phyloP scores from a whole-genome alignment of 176 grass and related monocot species.

The Coix lacrymajobi region DNA sequence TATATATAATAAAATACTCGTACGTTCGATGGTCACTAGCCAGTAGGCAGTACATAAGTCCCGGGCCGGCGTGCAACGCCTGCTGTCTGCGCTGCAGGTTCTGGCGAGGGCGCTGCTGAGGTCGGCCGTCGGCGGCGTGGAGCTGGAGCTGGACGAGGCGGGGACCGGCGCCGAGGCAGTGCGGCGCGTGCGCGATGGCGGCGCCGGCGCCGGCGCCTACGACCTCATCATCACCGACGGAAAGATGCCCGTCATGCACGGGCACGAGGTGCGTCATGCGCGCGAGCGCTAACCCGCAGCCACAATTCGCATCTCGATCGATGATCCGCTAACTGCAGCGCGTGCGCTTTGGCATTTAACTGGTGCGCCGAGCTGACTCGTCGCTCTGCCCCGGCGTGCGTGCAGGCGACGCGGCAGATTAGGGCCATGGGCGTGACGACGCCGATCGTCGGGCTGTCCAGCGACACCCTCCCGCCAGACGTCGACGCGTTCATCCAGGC shows the following conservation, averaged over 20 bases:
- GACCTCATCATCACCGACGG: constrained; percentile 67
- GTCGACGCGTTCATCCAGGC: constrained; percentile 52
- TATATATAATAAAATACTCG: too few species aligned
- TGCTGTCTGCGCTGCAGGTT: not conserved
- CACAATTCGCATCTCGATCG: not conserved
- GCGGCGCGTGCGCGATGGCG: constrained; percentile 21
- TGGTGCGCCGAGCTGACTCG: not conserved
- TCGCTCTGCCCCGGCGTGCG: not conserved
- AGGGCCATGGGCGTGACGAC: constrained; percentile 46
- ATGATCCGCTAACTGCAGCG: not conserved
- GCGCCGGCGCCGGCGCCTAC: constrained; percentile 6
- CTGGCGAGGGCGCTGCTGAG: constrained; percentile 35
- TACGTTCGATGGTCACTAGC: not conserved
- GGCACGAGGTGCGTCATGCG: constrained; percentile 47
- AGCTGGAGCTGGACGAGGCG: constrained; percentile 31
- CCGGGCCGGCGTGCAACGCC: not conserved
- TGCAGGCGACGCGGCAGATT: constrained; percentile 55
- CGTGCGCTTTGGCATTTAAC: not conserved
- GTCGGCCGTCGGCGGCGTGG: not conserved
- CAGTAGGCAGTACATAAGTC: not conserved
- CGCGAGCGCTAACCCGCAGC: not conserved
- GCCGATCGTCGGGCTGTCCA: constrained; percentile 61
- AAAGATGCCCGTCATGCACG: constrained; percentile 64
- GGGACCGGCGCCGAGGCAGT: constrained; percentile 47
- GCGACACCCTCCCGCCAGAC: constrained; percentile 44